Evolutionary conservation across 208 protist species (phyloP).

Genomic region (Trypanosoma congolense): DNA sequence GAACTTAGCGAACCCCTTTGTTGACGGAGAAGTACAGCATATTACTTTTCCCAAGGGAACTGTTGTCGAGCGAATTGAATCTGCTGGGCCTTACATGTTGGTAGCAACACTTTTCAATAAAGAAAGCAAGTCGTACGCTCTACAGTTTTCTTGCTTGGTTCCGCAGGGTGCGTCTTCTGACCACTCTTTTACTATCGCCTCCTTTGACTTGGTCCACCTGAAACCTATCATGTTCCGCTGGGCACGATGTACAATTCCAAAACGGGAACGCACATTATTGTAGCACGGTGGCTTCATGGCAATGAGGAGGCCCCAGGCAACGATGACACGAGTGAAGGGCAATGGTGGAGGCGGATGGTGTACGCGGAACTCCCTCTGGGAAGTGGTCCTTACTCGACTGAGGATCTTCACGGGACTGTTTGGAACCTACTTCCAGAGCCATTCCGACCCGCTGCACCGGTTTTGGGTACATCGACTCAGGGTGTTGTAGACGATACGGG

Average conservation of each 20-base stretch:
- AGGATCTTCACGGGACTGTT: constrained; percentile 4
- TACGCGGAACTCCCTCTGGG: constrained; percentile 16
- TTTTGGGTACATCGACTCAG: not conserved
- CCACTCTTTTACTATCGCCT: constrained; percentile 4
- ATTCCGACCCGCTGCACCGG: not conserved
- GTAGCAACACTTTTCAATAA: constrained; percentile 8
- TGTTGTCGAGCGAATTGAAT: constrained; percentile 7
- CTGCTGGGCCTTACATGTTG: constrained; percentile 18
- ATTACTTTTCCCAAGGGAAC: constrained; percentile 14
- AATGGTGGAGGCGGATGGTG: constrained; percentile 19
- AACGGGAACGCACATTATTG: constrained; percentile 18
- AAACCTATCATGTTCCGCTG: constrained; percentile 14
- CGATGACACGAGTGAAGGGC: not conserved
- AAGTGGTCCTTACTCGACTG: constrained; percentile 18
- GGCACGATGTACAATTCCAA: constrained; percentile 17
- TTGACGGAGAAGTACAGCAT: not conserved
- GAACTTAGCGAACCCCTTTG: not conserved
- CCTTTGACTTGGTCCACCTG: constrained; percentile 13
- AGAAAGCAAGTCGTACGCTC: not conserved
- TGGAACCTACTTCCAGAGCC: constrained; percentile 15
- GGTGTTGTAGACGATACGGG: not conserved
- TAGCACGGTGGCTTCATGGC: not conserved
- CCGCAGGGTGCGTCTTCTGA: constrained; percentile 11
- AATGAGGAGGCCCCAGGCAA: not conserved
- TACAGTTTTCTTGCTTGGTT: constrained; percentile 20